Evolutionary conservation across 805 yeast genomes (phyloP), one percentile per base, ranked within the genome.

Genomic region (Lipomyces oligophaga): DNA sequence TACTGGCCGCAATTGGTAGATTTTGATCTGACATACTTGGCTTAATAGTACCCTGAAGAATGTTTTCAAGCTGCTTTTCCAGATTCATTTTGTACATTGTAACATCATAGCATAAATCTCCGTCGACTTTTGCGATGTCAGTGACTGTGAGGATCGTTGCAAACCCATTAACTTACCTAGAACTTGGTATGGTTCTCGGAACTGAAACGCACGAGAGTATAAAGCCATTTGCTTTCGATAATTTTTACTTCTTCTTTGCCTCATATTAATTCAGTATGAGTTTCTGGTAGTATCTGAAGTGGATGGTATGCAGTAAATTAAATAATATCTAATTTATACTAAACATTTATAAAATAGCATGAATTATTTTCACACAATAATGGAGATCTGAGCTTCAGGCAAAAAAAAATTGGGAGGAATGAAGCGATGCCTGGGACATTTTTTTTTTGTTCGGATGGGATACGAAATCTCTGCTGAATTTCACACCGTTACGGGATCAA

Each of bases 201-300:
- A 93, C 60, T 85, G 85, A 76, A 90, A 93, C 5, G 95, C 76
- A 63, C 87, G 85, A 57, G 78, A 76, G 59, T 87, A 83, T 45
- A 85, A 82, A 57, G 82, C 78, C 85, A 93, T 83, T 65, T 86
- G 96, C 72, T 90, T 90, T 65, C 90, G 81, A 67, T 93, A 93
- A 1, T 93, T 74, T 67, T 90, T 90, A 43, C 97, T 95, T 68
- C 98, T 77, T 67, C 89, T 90, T 69, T 90, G 96, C 74, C 95
- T 87, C 98, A 90, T 90, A 27, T 49, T 65, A 40, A 11, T 4
- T 25, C 6, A 13, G 15, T 21, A 19, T 39, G 21, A 24, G 3
- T 21, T 19, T 10, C 27, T 15, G 18, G 7, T 8, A n/a, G n/a
- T n/a, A n/a, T n/a, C n/a, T n/a, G n/a, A n/a, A n/a, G n/a, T n/a